Conservation (phyloP, 768 basidiomycete species). For the Mycena alexandri region DNA sequence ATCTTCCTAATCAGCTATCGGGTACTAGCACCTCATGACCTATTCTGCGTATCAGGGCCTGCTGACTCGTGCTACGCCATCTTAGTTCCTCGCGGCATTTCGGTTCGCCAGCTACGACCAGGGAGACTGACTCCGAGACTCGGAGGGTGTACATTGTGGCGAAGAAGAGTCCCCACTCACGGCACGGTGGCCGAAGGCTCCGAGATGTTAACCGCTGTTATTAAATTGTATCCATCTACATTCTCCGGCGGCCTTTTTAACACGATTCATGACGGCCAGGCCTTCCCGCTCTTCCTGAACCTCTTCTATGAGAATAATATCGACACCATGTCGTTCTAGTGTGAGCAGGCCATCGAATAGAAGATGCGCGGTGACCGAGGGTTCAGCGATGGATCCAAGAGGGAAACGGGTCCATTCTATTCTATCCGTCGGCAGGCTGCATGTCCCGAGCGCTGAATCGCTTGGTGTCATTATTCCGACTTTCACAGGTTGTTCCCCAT, state of each 20-base stretch:
- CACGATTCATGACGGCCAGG: constrained; percentile 94
- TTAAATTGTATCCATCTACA: constrained; percentile 50
- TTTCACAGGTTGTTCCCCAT: constrained; percentile 47
- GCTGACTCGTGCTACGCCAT: too few species aligned
- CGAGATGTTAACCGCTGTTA: constrained; percentile 18
- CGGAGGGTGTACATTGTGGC: too few species aligned
- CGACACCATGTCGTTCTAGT: constrained; percentile 81
- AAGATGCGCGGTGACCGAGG: constrained; percentile 79
- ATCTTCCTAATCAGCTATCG: too few species aligned
- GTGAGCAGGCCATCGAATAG: constrained; percentile 91
- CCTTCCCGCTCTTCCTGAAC: constrained; percentile 86
- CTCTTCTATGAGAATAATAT: constrained; percentile 89
- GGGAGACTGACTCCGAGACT: too few species aligned
- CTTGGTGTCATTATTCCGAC: constrained; percentile 79
- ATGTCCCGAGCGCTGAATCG: constrained; percentile 63
- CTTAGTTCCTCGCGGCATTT: too few species aligned
- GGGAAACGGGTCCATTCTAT: constrained; percentile 70
- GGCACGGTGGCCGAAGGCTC: too few species aligned
- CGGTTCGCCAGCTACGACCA: too few species aligned
- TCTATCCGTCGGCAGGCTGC: constrained; percentile 46
- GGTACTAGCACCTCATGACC: too few species aligned
- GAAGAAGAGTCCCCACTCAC: too few species aligned
- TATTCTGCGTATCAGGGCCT: too few species aligned
- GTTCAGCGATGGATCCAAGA: constrained; percentile 65
- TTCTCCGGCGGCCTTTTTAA: constrained; percentile 88